A percentile compares a stretch with the other conserved stretches of the same genome.
These are phyloP conservation scores for Flammula alnicola DNA, from an alignment of 1,284 basidiomycete genomes.

Conservation along the genomic window DNA sequence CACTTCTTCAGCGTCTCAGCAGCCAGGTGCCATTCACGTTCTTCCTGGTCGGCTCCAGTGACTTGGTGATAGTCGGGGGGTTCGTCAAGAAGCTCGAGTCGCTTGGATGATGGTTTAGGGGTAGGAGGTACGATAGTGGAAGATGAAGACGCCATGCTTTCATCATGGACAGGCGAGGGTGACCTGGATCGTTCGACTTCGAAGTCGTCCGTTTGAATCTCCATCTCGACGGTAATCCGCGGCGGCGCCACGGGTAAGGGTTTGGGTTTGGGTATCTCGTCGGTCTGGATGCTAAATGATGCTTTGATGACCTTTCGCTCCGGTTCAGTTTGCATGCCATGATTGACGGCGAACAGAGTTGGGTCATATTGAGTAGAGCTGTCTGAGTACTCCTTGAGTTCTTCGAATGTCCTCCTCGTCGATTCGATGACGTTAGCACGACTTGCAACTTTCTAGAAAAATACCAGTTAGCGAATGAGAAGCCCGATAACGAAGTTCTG, in stretches of 20 bases:
- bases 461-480: slow-evolving; percentile 20
- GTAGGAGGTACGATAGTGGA: slow-evolving; percentile 71
- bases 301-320: slow-evolving; percentile 40
- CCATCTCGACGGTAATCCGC: slow-evolving; percentile 50
- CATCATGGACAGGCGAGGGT: slow-evolving; percentile 46
- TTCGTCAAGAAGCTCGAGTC: slow-evolving; percentile 48
- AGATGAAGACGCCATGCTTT: slow-evolving; percentile 69
- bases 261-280: slow-evolving; percentile 29
- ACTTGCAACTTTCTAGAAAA: slow-evolving; percentile 65
- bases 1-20: slow-evolving; percentile 68
- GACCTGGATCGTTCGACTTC: slow-evolving; percentile 39
- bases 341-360: slow-evolving; percentile 49
- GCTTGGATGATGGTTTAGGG: slow-evolving; percentile 50
- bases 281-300: slow-evolving; percentile 40
- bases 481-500: neutral
- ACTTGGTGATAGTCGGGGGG: slow-evolving; percentile 73
- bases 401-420: slow-evolving; percentile 54
- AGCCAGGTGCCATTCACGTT: slow-evolving; percentile 58
- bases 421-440: slow-evolving; percentile 57
- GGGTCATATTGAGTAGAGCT: slow-evolving; percentile 68
- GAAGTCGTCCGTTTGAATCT: slow-evolving; percentile 65
- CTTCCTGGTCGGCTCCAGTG: slow-evolving; percentile 41
- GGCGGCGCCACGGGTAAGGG: slow-evolving; percentile 36
- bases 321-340: slow-evolving; percentile 48
- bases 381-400: slow-evolving; percentile 73